These are phyloP conservation scores for Saturnispora galanensis DNA, from an alignment of 805 yeast species.

Conservation along the genomic window DNA sequence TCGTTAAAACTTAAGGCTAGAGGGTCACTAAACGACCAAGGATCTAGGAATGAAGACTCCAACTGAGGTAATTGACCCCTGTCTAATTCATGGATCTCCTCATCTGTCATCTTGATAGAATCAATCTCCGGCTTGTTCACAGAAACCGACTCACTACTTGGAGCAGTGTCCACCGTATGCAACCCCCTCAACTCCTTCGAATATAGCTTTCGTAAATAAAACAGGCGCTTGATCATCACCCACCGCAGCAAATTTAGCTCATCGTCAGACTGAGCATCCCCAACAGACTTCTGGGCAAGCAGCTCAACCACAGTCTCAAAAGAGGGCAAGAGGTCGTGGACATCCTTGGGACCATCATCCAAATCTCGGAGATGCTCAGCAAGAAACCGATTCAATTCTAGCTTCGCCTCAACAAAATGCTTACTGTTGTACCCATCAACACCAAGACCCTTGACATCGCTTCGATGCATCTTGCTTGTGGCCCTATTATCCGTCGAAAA, in stretches of 20 bases:
- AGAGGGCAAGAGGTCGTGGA: conserved; percentile 33
- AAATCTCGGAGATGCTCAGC: conserved; percentile 41
- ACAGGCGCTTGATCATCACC: conserved; percentile 59
- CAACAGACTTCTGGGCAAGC: conserved; percentile 34
- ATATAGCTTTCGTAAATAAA: conserved; percentile 59
- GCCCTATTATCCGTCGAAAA: conserved; percentile 77
- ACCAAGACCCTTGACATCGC: conserved; percentile 74
- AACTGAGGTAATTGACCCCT: conserved; percentile 28
- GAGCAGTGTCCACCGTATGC: not conserved
- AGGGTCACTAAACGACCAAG: conserved; percentile 85
- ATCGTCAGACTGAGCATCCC: conserved; percentile 13
- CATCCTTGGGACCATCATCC: conserved; percentile 20
- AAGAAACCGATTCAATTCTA: conserved; percentile 46
- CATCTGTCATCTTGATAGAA: conserved; percentile 32
- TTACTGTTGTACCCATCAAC: conserved; percentile 47
- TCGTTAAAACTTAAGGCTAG: conserved; percentile 70
- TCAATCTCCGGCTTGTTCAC: conserved; percentile 13
- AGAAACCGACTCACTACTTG: not conserved
- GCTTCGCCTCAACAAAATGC: conserved; percentile 38
- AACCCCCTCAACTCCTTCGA: conserved; percentile 28
- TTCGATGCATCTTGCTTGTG: conserved; percentile 50
- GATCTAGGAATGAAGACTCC: conserved; percentile 53
- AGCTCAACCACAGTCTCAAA: conserved; percentile 47
- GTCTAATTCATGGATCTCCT: conserved; percentile 33
- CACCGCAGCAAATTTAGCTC: conserved; percentile 49